phyloP scores from a whole-genome alignment of 257 asterid genomes.

The Lycium ferocissimum region DNA sequence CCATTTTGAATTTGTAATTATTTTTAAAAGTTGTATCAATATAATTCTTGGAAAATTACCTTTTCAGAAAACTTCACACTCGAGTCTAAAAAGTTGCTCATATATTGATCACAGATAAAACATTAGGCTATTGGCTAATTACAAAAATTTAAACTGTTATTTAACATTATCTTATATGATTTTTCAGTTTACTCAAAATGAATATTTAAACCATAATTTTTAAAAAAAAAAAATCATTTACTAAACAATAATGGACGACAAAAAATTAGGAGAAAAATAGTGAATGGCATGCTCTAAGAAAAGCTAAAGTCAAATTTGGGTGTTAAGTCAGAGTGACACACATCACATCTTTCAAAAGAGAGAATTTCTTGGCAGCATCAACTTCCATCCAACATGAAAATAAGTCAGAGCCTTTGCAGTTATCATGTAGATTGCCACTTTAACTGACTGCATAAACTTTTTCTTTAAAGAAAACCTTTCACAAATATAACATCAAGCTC shows the following conservation, averaged over 20 bases:
- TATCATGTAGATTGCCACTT: constrained; percentile 13
- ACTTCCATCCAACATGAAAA: neutral
- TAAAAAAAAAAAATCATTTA: neutral
- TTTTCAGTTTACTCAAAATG: neutral
- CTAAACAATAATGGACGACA: no score
- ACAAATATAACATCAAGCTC: neutral
- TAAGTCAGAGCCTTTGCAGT: constrained; percentile 30
- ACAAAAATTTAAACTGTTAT: neutral
- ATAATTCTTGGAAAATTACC: neutral
- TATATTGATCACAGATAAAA: neutral
- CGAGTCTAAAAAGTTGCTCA: neutral
- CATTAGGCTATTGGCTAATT: neutral
- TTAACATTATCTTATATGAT: neutral
- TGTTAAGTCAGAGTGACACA: constrained; percentile 6
- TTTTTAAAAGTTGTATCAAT: neutral
- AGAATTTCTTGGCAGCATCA: constrained; percentile 26
- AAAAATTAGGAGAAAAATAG: neutral
- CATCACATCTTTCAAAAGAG: constrained; percentile 30
- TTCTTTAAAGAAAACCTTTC: neutral
- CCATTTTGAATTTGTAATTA: neutral
- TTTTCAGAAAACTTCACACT: neutral
- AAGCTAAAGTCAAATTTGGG: constrained; percentile 24
- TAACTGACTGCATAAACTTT: neutral
- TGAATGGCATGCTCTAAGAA: neutral
- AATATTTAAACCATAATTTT: neutral